Evolutionary conservation across 805 yeast genomes (phyloP).

Genomic region (Candida nanaspora): DNA sequence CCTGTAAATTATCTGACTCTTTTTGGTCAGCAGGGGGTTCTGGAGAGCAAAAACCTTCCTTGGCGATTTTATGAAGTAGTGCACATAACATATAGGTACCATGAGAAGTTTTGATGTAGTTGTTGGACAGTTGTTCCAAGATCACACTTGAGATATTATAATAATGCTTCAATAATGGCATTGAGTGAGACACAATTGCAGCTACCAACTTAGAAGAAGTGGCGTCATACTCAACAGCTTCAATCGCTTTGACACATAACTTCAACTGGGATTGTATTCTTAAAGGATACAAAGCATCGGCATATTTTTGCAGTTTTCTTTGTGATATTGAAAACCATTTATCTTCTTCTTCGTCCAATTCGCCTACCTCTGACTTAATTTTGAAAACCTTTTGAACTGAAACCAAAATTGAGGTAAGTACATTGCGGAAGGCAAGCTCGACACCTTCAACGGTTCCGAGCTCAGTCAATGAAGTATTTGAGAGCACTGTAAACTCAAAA

Average conservation of each 20-base stretch:
- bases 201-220: constrained; percentile 31
- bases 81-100: constrained; percentile 55
- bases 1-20: constrained; percentile 55
- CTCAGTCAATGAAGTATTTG: constrained; percentile 18
- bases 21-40: constrained; percentile 64
- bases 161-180: constrained; percentile 62
- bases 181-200: constrained; percentile 46
- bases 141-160: constrained; percentile 37
- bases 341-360: constrained; percentile 44
- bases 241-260: constrained; percentile 26
- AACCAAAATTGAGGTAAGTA: constrained; percentile 55
- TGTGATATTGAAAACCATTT: constrained; percentile 59
- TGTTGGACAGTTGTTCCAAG: constrained; percentile 33
- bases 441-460: constrained; percentile 24
- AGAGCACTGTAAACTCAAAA: constrained; percentile 14
- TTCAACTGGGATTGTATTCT: constrained; percentile 10
- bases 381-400: constrained; percentile 56
- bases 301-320: constrained; percentile 31
- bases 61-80: constrained; percentile 53
- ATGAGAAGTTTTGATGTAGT: constrained; percentile 49
- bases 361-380: constrained; percentile 20
- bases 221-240: constrained; percentile 29
- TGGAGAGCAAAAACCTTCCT: constrained; percentile 90
- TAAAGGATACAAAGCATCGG: constrained; percentile 28
- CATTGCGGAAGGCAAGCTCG: constrained; percentile 41